Conservation (phyloP, 2,329 filamentous ascomycete genomes). For the Lizonia empirigonia region DNA sequence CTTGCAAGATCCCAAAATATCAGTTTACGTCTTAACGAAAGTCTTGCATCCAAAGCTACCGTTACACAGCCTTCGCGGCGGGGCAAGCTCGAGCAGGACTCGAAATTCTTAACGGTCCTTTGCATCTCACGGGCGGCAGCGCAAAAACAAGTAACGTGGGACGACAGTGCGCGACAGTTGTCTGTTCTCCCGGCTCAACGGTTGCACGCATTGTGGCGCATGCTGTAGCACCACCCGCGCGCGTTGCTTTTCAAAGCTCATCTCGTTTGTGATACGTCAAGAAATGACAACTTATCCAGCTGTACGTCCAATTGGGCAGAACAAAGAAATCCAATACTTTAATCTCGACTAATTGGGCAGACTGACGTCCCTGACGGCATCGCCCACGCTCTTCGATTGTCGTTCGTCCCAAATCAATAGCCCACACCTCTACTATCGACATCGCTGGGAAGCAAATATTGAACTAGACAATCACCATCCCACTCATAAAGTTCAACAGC, state of each 20-base stretch:
- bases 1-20: background rate
- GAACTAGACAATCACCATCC: background rate
- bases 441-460: background rate
- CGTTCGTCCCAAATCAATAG: background rate
- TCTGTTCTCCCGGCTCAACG: slow-evolving; percentile 19
- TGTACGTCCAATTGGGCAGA: slow-evolving; percentile 3
- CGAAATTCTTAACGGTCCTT: slow-evolving; percentile 1
- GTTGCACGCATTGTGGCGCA: slow-evolving; percentile 15
- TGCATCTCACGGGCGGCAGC: slow-evolving; percentile 7
- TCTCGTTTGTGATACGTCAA: slow-evolving; percentile 18
- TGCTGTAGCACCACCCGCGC: slow-evolving; percentile 17
- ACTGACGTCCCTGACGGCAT: too few relatives aligned
- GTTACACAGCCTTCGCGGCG: slow-evolving; percentile 12
- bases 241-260: slow-evolving; percentile 12
- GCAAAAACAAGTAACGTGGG: slow-evolving; percentile 22
- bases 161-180: slow-evolving; percentile 15
- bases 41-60: background rate
- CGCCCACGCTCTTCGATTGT: background rate
- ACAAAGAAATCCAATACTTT: slow-evolving; percentile 13
- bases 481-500: background rate
- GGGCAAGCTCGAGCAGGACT: slow-evolving; percentile 12
- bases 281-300: background rate
- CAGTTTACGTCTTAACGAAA: background rate
- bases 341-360: background rate
- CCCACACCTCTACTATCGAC: background rate